A percentile compares a stretch with the other conserved stretches of the same genome.
phyloP scores from a whole-genome alignment of 768 basidiomycete genomes.

The Rhizopogon vesiculosus region DNA sequence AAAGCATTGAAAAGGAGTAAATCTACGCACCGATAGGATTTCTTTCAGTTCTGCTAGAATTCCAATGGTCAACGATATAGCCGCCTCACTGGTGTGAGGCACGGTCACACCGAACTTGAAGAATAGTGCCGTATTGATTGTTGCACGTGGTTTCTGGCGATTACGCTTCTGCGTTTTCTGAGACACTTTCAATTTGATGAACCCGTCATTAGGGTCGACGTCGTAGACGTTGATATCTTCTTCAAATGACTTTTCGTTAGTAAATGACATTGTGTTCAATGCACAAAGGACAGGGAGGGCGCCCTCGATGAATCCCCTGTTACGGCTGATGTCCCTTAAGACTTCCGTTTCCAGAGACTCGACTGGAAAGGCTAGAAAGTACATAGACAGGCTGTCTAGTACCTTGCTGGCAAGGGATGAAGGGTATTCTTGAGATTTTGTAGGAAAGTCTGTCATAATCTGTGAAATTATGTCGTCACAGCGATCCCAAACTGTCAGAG shows the following conservation, averaged over 20 bases:
- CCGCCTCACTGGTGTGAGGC: slow-evolving; percentile 22
- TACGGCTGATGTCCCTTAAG: slow-evolving; percentile 9
- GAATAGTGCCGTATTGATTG: slow-evolving; percentile 26
- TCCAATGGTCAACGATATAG: slow-evolving; percentile 1
- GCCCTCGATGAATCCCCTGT: slow-evolving; percentile 18
- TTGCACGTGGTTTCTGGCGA: slow-evolving; percentile 4
- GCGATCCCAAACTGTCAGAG: slow-evolving; percentile 9
- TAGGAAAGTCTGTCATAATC: slow-evolving; percentile 31
- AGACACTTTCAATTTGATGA: slow-evolving; percentile 12
- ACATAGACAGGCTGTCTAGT: slow-evolving; percentile 21
- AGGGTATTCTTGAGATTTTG: slow-evolving; percentile 13
- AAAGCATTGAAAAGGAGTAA: not conserved
- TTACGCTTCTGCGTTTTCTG: slow-evolving; percentile 25
- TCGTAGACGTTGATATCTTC: slow-evolving; percentile 2
- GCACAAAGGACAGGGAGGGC: slow-evolving; percentile 19
- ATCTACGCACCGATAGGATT: slow-evolving; percentile 25
- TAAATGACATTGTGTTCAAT: slow-evolving; percentile 5
- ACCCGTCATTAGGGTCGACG: slow-evolving; percentile 2
- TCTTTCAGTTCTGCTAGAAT: slow-evolving; percentile 22
- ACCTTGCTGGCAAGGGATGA: slow-evolving; percentile 17
- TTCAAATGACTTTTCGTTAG: not conserved
- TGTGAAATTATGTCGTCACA: slow-evolving; percentile 13
- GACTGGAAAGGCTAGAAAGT: slow-evolving; percentile 18
- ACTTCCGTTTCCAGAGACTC: slow-evolving; percentile 9
- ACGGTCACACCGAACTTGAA: slow-evolving; percentile 20